Percentiles rank a stretch among this genome's conserved stretches.
Evolutionary conservation across 176 grass and related monocot genomes (phyloP).

Genomic region (Carex kokanica): DNA sequence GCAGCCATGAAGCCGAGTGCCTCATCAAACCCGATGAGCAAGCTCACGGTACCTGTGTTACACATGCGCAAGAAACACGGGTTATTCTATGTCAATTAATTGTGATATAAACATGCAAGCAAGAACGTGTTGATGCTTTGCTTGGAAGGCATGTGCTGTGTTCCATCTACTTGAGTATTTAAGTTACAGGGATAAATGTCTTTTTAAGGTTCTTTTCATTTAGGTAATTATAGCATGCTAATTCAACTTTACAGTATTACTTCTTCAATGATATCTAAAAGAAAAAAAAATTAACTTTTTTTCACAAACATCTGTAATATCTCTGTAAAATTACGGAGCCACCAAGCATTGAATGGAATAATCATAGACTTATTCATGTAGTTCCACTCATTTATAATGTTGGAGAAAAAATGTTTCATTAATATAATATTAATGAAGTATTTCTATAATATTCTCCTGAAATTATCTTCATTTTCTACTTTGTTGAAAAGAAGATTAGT

Average conservation of each 20-base stretch:
- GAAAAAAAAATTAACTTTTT: background rate
- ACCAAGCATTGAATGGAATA: background rate
- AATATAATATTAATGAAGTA: background rate
- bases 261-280: background rate
- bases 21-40: constrained; percentile 83
- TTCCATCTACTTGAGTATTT: background rate
- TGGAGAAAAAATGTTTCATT: background rate
- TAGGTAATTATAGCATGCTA: background rate
- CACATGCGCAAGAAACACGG: background rate
- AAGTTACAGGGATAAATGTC: background rate
- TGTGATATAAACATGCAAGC: background rate
- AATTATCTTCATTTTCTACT: background rate
- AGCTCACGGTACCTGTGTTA: constrained; percentile 75
- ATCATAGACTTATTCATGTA: background rate
- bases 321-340: background rate
- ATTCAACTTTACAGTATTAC: background rate
- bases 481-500: background rate
- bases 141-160: background rate
- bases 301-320: background rate
- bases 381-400: background rate
- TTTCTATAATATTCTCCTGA: background rate
- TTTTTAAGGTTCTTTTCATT: background rate
- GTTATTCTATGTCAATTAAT: constrained; percentile 10
- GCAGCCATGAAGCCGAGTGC: constrained; percentile 96
- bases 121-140: background rate